phyloP scores from a whole-genome alignment of 2,329 filamentous ascomycete species.

The Talaromyces verruculosus region DNA sequence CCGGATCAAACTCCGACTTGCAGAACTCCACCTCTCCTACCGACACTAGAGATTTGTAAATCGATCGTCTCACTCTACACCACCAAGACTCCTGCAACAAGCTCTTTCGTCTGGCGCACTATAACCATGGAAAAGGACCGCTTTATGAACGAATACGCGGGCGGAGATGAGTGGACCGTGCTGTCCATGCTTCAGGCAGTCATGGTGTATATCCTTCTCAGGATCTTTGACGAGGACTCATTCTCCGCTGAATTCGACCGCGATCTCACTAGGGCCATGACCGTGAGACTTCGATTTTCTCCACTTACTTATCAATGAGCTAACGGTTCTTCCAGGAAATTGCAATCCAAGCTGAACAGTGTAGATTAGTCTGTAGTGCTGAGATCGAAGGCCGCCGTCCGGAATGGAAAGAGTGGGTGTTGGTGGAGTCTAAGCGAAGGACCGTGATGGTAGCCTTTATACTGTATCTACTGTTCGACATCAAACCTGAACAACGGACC shows the following conservation, averaged over 20 bases:
- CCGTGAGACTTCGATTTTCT: background rate
- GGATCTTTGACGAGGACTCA: background rate
- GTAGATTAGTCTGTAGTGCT: background rate
- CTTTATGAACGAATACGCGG: background rate
- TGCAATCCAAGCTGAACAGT: background rate
- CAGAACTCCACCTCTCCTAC: background rate
- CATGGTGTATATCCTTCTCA: background rate
- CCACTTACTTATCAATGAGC: background rate
- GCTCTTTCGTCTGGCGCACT: background rate
- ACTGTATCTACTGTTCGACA: background rate
- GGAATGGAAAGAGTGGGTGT: background rate
- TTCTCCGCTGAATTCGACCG: background rate
- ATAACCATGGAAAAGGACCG: background rate
- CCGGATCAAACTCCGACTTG: background rate
- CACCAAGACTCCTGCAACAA: background rate
- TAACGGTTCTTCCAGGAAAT: background rate
- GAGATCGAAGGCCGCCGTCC: background rate
- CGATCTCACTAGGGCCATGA: background rate
- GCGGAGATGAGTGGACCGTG: background rate
- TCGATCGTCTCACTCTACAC: background rate
- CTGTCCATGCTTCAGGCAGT: constrained; percentile 1
- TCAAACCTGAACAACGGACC: background rate
- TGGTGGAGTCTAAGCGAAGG: background rate
- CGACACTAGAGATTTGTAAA: background rate
- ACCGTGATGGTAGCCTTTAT: background rate